Evolutionary conservation across 345 rosid genomes (phyloP).

Genomic region (Melaleuca alternifolia): DNA sequence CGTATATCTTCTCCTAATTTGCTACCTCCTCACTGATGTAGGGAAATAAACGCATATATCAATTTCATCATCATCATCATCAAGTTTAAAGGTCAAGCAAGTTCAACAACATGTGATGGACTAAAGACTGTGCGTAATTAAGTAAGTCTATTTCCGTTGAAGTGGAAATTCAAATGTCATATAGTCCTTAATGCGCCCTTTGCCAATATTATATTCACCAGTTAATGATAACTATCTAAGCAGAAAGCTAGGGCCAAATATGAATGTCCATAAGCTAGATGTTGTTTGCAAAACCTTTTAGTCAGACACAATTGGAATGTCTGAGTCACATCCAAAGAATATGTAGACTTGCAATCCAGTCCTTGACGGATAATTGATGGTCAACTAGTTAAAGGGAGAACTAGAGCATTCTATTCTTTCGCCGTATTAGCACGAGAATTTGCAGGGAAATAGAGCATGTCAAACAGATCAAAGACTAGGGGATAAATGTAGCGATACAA

Average conservation of each 20-base stretch:
- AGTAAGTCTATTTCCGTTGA: neutral
- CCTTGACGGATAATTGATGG: neutral
- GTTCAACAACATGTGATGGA: neutral
- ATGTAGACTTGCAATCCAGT: neutral
- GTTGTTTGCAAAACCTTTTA: neutral
- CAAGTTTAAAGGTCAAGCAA: neutral
- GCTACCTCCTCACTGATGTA: too few relatives aligned
- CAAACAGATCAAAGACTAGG: neutral
- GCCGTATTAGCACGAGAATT: too few relatives aligned
- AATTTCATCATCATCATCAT: neutral
- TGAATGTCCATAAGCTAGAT: neutral
- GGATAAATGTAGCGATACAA: neutral
- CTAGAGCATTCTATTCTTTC: too few relatives aligned
- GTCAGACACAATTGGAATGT: neutral
- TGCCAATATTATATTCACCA: neutral
- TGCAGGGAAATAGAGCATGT: neutral
- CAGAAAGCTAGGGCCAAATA: neutral
- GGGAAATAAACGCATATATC: too few relatives aligned
- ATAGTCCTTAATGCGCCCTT: neutral
- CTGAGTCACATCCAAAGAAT: neutral
- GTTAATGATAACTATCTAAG: neutral
- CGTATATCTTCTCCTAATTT: too few relatives aligned
- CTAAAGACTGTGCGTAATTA: neutral
- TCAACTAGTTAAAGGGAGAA: neutral
- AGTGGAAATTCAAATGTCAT: neutral